Evolutionary conservation across 2,329 filamentous ascomycete species (phyloP).

Genomic region (Hypoxylon sp.): DNA sequence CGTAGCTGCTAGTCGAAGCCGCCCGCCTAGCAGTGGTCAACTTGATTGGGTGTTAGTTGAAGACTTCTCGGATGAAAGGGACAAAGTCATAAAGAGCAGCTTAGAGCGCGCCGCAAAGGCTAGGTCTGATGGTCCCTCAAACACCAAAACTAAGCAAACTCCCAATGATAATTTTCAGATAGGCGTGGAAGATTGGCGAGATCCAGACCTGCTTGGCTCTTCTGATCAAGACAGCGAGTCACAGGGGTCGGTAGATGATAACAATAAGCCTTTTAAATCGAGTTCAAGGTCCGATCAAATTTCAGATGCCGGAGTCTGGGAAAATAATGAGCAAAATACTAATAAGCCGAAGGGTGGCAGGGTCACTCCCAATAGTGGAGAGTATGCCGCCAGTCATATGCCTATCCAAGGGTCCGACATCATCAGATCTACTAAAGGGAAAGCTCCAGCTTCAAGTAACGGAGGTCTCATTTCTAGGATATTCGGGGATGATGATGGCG

Average conservation of each 20-base stretch:
- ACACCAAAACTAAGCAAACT: conserved; percentile 43
- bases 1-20: conserved; percentile 66
- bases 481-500: conserved; percentile 63
- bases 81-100: conserved; percentile 61
- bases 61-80: conserved; percentile 73
- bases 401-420: conserved; percentile 53
- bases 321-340: conserved; percentile 51
- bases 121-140: conserved; percentile 47
- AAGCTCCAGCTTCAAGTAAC: conserved; percentile 40
- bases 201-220: conserved; percentile 77
- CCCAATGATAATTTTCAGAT: conserved; percentile 79
- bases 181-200: conserved; percentile 89
- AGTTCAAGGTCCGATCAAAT: conserved; percentile 44
- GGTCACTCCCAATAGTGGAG: conserved; percentile 79
- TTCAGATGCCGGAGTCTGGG: conserved; percentile 38
- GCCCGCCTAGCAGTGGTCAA: conserved; percentile 80
- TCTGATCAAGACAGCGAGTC: conserved; percentile 49
- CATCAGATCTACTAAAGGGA: conserved; percentile 51
- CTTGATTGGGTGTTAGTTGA: conserved; percentile 80
- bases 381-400: conserved; percentile 69
- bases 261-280: conserved; percentile 52
- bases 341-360: conserved; percentile 73
- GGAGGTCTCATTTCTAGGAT: conserved; percentile 65
- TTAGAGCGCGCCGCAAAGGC: conserved; percentile 57
- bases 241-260: conserved; percentile 43